Percentiles rank a stretch among this genome's conserved stretches.
These are phyloP conservation scores for Wallacemonas sp. DNA, from an alignment of 208 protist genomes.

Conservation along the genomic window DNA sequence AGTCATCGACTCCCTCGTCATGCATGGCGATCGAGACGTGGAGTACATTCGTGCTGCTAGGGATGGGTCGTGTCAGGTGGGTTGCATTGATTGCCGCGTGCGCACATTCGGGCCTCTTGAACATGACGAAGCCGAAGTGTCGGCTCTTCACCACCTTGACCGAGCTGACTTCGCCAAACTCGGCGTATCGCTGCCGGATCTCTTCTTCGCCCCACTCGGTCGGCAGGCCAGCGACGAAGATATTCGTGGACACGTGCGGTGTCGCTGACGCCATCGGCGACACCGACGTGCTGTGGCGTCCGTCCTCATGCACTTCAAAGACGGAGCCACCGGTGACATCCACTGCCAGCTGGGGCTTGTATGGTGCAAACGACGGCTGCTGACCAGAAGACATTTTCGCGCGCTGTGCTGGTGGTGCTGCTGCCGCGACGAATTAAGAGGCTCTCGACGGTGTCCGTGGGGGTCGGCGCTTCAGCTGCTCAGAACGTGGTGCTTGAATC, in stretches of 20 bases:
- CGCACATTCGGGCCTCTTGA: constrained; percentile 74
- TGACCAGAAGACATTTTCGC: not conserved
- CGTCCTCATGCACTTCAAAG: constrained; percentile 18
- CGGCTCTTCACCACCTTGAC: constrained; percentile 76
- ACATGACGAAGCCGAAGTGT: constrained; percentile 93
- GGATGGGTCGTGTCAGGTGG: constrained; percentile 68
- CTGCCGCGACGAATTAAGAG: no score
- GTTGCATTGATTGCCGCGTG: constrained; percentile 86
- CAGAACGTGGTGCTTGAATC: no score
- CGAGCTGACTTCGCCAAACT: constrained; percentile 87
- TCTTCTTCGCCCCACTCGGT: constrained; percentile 76
- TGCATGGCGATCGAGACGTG: constrained; percentile 92
- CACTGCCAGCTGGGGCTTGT: constrained; percentile 75
- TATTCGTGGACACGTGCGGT: constrained; percentile 88
- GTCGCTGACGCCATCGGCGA: constrained; percentile 53
- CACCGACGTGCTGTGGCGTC: constrained; percentile 13
- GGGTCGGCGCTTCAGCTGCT: no score
- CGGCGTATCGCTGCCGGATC: constrained; percentile 64
- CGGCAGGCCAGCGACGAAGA: constrained; percentile 87
- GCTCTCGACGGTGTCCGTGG: no score
- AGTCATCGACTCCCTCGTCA: constrained; percentile 88
- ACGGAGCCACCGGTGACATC: constrained; percentile 41
- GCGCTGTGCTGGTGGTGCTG: no score
- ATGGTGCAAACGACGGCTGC: constrained; percentile 22
- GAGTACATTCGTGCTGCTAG: constrained; percentile 54